Evolutionary conservation across 208 protist species (phyloP).

Genomic region (Crithidia sp.): DNA sequence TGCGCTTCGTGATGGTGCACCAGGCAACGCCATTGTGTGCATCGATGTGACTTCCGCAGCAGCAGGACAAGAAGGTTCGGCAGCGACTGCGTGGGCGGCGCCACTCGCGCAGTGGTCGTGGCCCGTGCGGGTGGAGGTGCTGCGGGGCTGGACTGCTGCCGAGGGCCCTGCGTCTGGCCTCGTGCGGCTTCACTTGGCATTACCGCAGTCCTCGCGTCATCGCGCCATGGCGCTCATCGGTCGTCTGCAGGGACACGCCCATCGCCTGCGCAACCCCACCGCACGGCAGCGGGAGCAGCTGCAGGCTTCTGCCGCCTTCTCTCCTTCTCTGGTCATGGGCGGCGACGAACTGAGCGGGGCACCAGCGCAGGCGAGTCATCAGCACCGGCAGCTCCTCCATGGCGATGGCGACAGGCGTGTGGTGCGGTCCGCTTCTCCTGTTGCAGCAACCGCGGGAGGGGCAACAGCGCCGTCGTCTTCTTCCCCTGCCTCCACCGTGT

Average conservation of each 20-base stretch:
- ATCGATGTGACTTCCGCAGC: constrained; percentile 10
- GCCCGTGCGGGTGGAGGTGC: constrained; percentile 41
- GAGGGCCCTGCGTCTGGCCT: background rate
- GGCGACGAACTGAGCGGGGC: constrained; percentile 25
- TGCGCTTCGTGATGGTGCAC: constrained; percentile 13
- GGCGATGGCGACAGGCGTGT: background rate
- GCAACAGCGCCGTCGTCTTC: too few species aligned
- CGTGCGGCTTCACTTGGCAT: constrained; percentile 43
- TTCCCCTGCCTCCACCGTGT: too few species aligned
- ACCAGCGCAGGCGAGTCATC: constrained; percentile 17
- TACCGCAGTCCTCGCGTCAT: constrained; percentile 46
- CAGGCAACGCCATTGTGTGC: constrained; percentile 42
- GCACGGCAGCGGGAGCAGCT: constrained; percentile 19
- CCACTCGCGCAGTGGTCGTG: constrained; percentile 27
- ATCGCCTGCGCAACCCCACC: background rate
- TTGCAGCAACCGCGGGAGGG: too few species aligned
- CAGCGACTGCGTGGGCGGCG: constrained; percentile 8
- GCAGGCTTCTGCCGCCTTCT: constrained; percentile 18
- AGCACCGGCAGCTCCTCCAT: constrained; percentile 25
- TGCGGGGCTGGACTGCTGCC: constrained; percentile 16
- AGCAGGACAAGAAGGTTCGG: background rate
- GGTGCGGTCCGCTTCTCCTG: too few species aligned
- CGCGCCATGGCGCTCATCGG: constrained; percentile 55
- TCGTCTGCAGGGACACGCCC: constrained; percentile 38
- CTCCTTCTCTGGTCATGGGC: constrained; percentile 29